A percentile compares a stretch with the other conserved stretches of the same genome.
phyloP scores from a whole-genome alignment of 345 rosid species.

The Salix purpurea region DNA sequence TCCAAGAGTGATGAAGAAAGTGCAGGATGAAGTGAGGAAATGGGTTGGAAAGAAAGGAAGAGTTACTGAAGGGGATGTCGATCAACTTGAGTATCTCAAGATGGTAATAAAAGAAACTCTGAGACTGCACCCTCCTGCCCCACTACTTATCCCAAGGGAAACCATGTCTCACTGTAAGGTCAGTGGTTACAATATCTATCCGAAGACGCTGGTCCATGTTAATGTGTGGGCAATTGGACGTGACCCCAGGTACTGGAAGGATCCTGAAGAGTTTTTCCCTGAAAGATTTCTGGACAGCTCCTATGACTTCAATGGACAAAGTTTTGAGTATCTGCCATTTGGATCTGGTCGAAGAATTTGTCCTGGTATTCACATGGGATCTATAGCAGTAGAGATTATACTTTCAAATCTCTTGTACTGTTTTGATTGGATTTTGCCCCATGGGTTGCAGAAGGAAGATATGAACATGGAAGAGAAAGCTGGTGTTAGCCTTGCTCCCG shows the following conservation, averaged over 20 bases:
- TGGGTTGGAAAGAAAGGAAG: neutral
- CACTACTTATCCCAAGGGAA: conserved; percentile 44
- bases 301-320: conserved; percentile 11
- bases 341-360: conserved; percentile 18
- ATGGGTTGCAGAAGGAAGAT: conserved; percentile 20
- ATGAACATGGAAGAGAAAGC: conserved; percentile 21
- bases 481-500: conserved; percentile 26
- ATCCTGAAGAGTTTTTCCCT: conserved; percentile 1
- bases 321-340: conserved; percentile 15
- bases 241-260: neutral
- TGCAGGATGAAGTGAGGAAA: conserved; percentile 37
- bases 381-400: neutral
- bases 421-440: conserved; percentile 12
- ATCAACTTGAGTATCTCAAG: conserved; percentile 36
- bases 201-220: conserved; percentile 32
- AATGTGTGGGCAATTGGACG: conserved; percentile 12
- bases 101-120: conserved; percentile 47
- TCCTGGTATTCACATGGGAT: conserved; percentile 10
- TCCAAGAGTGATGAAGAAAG: conserved; percentile 55
- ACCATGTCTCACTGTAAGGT: conserved; percentile 34
- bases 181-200: conserved; percentile 29
- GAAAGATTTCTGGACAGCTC: conserved; percentile 9
- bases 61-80: conserved; percentile 19
- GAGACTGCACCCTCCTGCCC: conserved; percentile 50
- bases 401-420: conserved; percentile 8